phyloP scores from a whole-genome alignment of 176 grass and related monocot genomes.

The Miscanthus lutarioriparius region DNA sequence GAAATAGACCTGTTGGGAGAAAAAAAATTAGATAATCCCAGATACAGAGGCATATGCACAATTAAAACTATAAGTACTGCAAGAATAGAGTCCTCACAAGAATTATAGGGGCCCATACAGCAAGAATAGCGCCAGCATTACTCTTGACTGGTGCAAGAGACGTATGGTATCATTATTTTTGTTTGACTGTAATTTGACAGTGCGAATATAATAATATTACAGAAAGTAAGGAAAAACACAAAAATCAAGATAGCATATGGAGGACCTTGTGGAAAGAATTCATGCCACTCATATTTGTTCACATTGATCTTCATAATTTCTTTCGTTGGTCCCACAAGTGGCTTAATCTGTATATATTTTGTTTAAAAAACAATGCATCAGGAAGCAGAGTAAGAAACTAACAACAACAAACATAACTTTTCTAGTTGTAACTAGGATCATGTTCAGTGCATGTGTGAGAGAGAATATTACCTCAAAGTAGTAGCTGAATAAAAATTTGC shows the following conservation, averaged over 20 bases:
- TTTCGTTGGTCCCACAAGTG: conserved; percentile 85
- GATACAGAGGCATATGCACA: conserved; percentile 27
- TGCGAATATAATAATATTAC: neutral
- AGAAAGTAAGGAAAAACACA: neutral
- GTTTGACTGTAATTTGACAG: conserved; percentile 21
- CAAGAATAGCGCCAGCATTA: conserved; percentile 94
- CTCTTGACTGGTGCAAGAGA: conserved; percentile 68
- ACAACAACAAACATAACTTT: conserved; percentile 7
- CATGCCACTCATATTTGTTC: conserved; percentile 94
- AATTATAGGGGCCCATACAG: conserved; percentile 82
- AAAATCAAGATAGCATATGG: conserved; percentile 30
- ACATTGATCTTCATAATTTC: conserved; percentile 87
- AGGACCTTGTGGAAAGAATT: conserved; percentile 92
- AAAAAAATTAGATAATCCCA: neutral
- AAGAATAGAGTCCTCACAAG: conserved; percentile 63
- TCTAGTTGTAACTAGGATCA: conserved; percentile 14
- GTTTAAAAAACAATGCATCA: conserved; percentile 25
- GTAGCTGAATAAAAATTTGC: conserved; percentile 97
- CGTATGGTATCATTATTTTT: conserved; percentile 3
- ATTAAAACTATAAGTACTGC: neutral
- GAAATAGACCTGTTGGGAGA: conserved; percentile 85
- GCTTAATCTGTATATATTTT: conserved; percentile 82
- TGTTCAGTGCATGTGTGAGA: neutral
- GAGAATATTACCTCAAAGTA: conserved; percentile 77
- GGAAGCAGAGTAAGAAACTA: neutral